phyloP scores from a whole-genome alignment of 2,329 filamentous ascomycete genomes.

The Beauveria sp. region DNA sequence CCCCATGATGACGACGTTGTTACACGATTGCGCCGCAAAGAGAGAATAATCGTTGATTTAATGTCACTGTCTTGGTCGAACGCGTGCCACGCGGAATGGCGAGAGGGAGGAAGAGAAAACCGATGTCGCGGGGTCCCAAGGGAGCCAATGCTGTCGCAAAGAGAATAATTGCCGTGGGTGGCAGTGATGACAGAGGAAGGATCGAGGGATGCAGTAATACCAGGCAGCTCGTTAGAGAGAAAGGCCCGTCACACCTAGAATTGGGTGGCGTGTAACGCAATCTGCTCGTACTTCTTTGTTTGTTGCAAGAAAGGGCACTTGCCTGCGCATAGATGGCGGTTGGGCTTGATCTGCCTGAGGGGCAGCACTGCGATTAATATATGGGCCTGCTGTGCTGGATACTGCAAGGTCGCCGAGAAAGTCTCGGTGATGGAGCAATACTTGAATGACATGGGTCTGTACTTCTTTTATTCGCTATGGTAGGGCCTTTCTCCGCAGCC shows the following conservation, averaged over 20 bases:
- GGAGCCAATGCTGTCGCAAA: not conserved
- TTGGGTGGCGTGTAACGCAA: not conserved
- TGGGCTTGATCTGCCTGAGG: not conserved
- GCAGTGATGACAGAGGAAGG: not conserved
- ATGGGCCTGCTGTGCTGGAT: too few species aligned
- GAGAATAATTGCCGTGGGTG: not conserved
- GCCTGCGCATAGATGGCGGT: too few species aligned
- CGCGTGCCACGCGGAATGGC: not conserved
- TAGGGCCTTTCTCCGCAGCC: too few species aligned
- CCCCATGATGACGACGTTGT: conserved; percentile 6
- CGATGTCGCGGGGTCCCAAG: not conserved
- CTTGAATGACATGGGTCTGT: too few species aligned
- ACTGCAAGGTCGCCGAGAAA: too few species aligned
- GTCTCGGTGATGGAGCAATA: too few species aligned
- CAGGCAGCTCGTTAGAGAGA: not conserved
- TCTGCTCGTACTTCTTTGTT: not conserved
- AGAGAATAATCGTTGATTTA: not conserved
- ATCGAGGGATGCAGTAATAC: not conserved
- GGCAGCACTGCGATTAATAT: not conserved
- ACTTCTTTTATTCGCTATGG: too few species aligned
- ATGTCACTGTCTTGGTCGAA: not conserved
- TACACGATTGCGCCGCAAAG: not conserved
- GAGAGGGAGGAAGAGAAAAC: not conserved
- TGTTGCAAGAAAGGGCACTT: not conserved
- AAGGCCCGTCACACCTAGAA: not conserved